Evolutionary conservation across 2,329 filamentous ascomycete genomes (phyloP).

Genomic region (Setomelanomma holmii): DNA sequence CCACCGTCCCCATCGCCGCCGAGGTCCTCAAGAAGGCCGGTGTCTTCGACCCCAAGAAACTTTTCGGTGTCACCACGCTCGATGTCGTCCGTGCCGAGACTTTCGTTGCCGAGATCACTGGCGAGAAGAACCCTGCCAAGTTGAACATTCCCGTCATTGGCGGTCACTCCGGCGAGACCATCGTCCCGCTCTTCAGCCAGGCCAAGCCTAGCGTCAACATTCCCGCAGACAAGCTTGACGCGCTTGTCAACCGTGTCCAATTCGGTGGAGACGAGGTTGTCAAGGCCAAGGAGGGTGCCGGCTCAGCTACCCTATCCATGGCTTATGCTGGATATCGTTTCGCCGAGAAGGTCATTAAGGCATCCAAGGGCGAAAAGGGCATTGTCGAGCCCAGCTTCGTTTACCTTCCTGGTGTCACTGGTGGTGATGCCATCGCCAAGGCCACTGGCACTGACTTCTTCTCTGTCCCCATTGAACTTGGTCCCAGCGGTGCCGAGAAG

Average conservation of each 20-base stretch:
- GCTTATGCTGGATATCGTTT: conserved; percentile 96
- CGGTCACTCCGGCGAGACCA: conserved; percentile 97
- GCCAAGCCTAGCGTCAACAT: conserved; percentile 80
- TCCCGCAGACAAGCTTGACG: conserved; percentile 87
- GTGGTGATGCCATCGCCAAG: conserved; percentile 85
- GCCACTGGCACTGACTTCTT: conserved; percentile 88
- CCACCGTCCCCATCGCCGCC: conserved; percentile 94
- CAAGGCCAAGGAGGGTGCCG: conserved; percentile 90
- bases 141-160: conserved; percentile 91
- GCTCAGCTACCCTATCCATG: conserved; percentile 92
- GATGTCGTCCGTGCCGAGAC: conserved; percentile 98
- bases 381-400: conserved; percentile 95
- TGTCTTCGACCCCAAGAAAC: conserved; percentile 92
- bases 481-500: conserved; percentile 84
- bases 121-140: conserved; percentile 82
- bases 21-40: conserved; percentile 94
- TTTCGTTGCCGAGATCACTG: conserved; percentile 85
- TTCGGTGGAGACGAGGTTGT: conserved; percentile 98
- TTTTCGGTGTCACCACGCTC: conserved; percentile 98
- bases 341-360: conserved; percentile 92
- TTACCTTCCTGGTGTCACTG: conserved; percentile 88
- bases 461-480: conserved; percentile 93
- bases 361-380: conserved; percentile 85
- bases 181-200: conserved; percentile 96
- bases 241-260: conserved; percentile 91